Evolutionary conservation across 352 stramenopile genomes (phyloP).

Genomic region (Aphanomyces astaci): DNA sequence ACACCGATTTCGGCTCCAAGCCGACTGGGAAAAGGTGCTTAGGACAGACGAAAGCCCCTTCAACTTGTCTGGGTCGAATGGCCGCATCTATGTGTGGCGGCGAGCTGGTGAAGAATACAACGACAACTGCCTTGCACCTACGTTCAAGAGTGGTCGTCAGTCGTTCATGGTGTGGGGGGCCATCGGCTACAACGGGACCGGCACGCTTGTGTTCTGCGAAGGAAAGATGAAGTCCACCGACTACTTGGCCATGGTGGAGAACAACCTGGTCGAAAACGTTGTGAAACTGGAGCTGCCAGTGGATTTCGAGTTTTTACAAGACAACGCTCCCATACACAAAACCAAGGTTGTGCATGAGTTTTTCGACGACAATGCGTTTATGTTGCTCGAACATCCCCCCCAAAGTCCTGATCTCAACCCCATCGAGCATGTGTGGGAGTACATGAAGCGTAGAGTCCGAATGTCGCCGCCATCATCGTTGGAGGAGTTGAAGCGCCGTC

Average conservation of each 20-base stretch:
- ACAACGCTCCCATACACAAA: slow-evolving; percentile 1
- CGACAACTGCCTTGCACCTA: not conserved
- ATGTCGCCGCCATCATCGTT: not conserved
- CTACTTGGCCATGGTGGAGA: not conserved
- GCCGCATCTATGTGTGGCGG: slow-evolving; percentile 6
- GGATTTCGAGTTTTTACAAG: not conserved
- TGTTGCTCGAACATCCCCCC: slow-evolving; percentile 1
- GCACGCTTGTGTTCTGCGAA: not conserved
- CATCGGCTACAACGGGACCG: not conserved
- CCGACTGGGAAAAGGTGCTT: not conserved
- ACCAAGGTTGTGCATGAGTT: not conserved
- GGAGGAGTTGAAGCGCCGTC: not conserved
- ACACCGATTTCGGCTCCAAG: not conserved
- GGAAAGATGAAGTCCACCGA: not conserved
- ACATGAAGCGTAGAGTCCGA: not conserved
- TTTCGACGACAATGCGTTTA: not conserved
- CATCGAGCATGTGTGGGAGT: slow-evolving; percentile 18
- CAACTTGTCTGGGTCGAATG: not conserved
- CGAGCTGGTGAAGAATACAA: not conserved
- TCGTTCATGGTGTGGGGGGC: slow-evolving; percentile 9
- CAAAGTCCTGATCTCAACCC: slow-evolving; percentile 21
- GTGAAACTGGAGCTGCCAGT: not conserved
- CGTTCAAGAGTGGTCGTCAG: slow-evolving; percentile 3
- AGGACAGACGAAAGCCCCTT: slow-evolving; percentile 9
- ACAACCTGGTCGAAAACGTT: not conserved